phyloP scores from a whole-genome alignment of 208 protist species.

The Phytomonas francai region DNA sequence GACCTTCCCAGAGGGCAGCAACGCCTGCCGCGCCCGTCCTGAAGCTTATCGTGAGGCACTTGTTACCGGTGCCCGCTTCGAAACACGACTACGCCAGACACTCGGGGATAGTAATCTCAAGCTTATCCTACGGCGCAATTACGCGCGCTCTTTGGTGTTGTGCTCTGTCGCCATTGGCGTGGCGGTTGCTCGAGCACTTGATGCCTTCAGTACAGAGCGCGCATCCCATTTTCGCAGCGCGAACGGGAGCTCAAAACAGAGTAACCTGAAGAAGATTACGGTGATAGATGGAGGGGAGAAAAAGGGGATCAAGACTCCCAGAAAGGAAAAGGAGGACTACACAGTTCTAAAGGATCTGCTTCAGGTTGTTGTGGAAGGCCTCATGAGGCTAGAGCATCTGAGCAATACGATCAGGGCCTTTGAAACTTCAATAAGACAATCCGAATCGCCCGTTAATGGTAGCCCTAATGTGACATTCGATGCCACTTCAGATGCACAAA shows the following conservation, averaged over 20 bases:
- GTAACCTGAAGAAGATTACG: conserved; percentile 2
- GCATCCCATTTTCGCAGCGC: conserved; percentile 15
- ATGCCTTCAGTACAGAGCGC: conserved; percentile 28
- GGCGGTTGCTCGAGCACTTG: conserved; percentile 47
- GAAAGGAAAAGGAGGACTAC: conserved; percentile 8
- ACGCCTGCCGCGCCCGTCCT: conserved; percentile 1
- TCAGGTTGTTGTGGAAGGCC: conserved; percentile 66
- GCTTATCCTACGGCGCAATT: conserved; percentile 7
- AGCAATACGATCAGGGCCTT: conserved; percentile 12
- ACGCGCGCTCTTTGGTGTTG: conserved; percentile 41
- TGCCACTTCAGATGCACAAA: not conserved
- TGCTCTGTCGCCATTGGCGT: conserved; percentile 61
- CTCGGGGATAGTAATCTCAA: conserved; percentile 10
- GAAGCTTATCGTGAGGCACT: conserved; percentile 41
- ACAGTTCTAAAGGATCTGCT: conserved; percentile 47
- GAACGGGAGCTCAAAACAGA: conserved; percentile 11
- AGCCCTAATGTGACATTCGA: not conserved
- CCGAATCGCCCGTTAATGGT: not conserved
- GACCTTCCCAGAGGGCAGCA: not conserved
- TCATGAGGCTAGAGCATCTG: conserved; percentile 66
- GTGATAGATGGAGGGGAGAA: not conserved
- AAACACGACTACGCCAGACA: conserved; percentile 36
- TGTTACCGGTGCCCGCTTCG: conserved; percentile 51
- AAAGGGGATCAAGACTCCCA: conserved; percentile 6
- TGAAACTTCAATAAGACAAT: not conserved